Conservation (phyloP, 2,329 filamentous ascomycete species). For the Ceratocystis variospora region DNA sequence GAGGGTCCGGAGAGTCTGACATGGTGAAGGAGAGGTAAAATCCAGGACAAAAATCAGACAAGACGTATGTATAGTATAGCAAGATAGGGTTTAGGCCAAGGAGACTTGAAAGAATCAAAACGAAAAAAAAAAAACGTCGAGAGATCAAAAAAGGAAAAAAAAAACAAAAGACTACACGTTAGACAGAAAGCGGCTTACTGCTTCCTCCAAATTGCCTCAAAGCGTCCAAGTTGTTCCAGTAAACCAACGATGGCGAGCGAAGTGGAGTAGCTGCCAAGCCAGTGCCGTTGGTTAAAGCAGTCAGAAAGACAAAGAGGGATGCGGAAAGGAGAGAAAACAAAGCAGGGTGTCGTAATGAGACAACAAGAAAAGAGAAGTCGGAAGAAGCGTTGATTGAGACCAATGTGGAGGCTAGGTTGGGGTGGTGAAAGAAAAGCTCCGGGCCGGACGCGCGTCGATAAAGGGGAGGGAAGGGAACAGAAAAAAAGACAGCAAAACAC, state of each 20-base stretch:
- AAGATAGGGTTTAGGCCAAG: not conserved
- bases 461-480: not conserved
- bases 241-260: not conserved
- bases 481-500: not conserved
- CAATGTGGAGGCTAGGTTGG: not conserved
- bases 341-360: not conserved
- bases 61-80: not conserved
- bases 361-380: not conserved
- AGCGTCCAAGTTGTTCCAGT: not conserved
- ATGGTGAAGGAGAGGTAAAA: slow-evolving; percentile 21
- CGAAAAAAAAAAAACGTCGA: not conserved
- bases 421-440: not conserved
- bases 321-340: not conserved
- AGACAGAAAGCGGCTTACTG: not conserved
- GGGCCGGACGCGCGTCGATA: not conserved
- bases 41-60: not conserved
- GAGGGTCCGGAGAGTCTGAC: slow-evolving; percentile 17
- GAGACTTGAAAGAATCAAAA: not conserved
- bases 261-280: slow-evolving; percentile 5
- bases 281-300: not conserved
- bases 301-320: no score
- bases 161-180: not conserved
- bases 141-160: not conserved
- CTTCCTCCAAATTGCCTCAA: not conserved
- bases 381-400: not conserved